Percentiles rank a stretch among this genome's conserved stretches.
These are phyloP conservation scores for Fusarium agapanthi DNA, from an alignment of 2,329 filamentous ascomycete genomes.

Conservation along the genomic window DNA sequence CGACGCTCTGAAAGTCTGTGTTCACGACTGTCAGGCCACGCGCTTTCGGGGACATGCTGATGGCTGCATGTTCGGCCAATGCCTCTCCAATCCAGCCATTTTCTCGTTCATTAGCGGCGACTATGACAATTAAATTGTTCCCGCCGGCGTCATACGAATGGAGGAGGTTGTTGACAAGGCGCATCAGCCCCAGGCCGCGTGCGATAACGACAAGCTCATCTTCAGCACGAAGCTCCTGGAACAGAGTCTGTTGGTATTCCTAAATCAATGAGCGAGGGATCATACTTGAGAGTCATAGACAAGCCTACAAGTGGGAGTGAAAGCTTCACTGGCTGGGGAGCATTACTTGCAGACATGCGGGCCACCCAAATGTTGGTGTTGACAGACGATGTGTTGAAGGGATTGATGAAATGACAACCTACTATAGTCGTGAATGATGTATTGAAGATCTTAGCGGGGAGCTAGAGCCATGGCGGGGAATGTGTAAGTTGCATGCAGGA, in stretches of 20 bases:
- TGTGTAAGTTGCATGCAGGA: neutral
- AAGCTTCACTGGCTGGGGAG: conserved; percentile 78
- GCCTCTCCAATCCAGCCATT: conserved; percentile 98
- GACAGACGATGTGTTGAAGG: conserved; percentile 19
- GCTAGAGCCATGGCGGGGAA: conserved; percentile 11
- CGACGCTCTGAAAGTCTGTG: conserved; percentile 90
- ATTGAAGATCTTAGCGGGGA: conserved; percentile 26
- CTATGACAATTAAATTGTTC: conserved; percentile 88
- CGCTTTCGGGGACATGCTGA: conserved; percentile 83
- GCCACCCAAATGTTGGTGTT: conserved; percentile 31
- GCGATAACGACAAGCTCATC: conserved; percentile 95
- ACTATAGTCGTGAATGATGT: conserved; percentile 24
- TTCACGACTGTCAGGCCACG: conserved; percentile 91
- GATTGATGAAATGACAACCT: conserved; percentile 6
- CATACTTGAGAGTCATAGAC: neutral
- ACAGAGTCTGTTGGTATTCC: conserved; percentile 95
- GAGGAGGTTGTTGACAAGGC: conserved; percentile 92
- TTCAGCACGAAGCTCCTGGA: conserved; percentile 86
- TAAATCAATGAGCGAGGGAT: conserved; percentile 45
- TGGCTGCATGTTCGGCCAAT: conserved; percentile 91
- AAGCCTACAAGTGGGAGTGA: conserved; percentile 68
- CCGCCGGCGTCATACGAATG: conserved; percentile 97
- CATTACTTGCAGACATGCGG: conserved; percentile 63
- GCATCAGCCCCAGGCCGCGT: conserved; percentile 88
- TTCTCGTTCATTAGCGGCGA: conserved; percentile 90